Base-by-base conservation (phyloP, 83 land plant species). In the Isoetes engelmannii region DNA sequence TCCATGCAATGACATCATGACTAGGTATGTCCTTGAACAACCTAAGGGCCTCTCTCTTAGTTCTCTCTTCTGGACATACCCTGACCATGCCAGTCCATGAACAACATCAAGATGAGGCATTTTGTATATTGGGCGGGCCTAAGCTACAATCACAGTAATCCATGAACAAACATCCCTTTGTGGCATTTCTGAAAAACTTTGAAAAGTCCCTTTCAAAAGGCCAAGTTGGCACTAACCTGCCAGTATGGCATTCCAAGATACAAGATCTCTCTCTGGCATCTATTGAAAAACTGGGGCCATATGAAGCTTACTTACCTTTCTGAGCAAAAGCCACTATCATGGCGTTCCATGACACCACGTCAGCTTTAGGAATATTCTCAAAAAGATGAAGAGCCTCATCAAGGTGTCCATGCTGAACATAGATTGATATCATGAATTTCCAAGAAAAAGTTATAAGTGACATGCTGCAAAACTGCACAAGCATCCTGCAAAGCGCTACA, bases 361-460 rank as follows among this genome's bases (percentile, higher is more conserved):
- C 71, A 6, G 19, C 17, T 3, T 69, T 44, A 10, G 17, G 56
- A 20, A 69, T 60, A 8, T 42, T 13, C 61, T 5, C 7, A 18
- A 67, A 67, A 49, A 67, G 8, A 21, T 19, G 12, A 28, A 69
- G 59, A 5, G 59, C 62, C 62, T 9, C 19, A 18, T 59, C 19
- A 12, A 18, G 8, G 18, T 12, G 62, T 18, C 62, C 62, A 18
- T 18, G 18, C 19, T 59, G 62, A 59, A 42, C 12, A 18, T 37
- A 59, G 18, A 42, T 7, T 9, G 62, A 8, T 12, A 59, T 59
- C 12, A 59, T 12, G 18, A 59, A 1, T 1, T 59, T 59, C 62
- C 62, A 59, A 7, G 18, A 8, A 12, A 10, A 19, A 12, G 28
- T 18, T 8, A 8, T 18, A 8, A 0, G 10, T 18, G 1, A 8